Conservation (phyloP, 305 asterid species). For the Stenogyne calaminthoides region DNA sequence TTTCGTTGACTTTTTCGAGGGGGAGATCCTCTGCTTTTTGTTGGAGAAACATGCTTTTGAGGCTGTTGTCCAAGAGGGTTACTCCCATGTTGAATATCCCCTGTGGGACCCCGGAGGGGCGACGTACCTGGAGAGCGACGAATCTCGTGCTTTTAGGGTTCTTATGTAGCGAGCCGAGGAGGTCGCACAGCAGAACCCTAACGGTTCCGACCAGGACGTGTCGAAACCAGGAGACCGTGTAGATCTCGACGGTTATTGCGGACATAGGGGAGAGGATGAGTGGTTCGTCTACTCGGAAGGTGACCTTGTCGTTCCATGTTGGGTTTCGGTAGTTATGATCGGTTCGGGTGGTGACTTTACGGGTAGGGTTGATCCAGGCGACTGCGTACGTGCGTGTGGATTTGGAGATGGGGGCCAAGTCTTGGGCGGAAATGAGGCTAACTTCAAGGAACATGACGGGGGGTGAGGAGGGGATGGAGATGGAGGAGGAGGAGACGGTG, state of each 20-base stretch:
- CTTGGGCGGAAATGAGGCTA: constrained; percentile 69
- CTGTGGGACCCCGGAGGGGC: constrained; percentile 69
- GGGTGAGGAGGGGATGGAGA: constrained; percentile 35
- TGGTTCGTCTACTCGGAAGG: constrained; percentile 48
- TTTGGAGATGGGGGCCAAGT: constrained; percentile 51
- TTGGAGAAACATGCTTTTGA: constrained; percentile 44
- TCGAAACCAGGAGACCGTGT: constrained; percentile 64
- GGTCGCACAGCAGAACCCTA: constrained; percentile 43
- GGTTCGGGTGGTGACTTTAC: constrained; percentile 49
- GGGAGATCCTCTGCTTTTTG: neutral
- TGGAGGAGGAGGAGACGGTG: constrained; percentile 39
- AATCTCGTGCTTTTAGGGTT: constrained; percentile 41
- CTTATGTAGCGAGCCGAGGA: constrained; percentile 34
- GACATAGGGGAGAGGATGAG: neutral
- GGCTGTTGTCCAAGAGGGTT: constrained; percentile 47
- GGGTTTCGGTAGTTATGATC: constrained; percentile 52
- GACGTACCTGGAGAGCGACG: constrained; percentile 61
- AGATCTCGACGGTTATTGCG: constrained; percentile 52
- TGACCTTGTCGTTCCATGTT: constrained; percentile 70
- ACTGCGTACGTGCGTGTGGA: constrained; percentile 62
- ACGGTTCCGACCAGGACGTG: constrained; percentile 65
- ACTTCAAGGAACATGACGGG: constrained; percentile 55
- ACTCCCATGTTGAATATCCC: constrained; percentile 76
- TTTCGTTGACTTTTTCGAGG: neutral
- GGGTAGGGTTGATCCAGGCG: constrained; percentile 53